Base-by-base conservation (phyloP, 2,329 filamentous ascomycete genomes). In the Fusarium luffae region DNA sequence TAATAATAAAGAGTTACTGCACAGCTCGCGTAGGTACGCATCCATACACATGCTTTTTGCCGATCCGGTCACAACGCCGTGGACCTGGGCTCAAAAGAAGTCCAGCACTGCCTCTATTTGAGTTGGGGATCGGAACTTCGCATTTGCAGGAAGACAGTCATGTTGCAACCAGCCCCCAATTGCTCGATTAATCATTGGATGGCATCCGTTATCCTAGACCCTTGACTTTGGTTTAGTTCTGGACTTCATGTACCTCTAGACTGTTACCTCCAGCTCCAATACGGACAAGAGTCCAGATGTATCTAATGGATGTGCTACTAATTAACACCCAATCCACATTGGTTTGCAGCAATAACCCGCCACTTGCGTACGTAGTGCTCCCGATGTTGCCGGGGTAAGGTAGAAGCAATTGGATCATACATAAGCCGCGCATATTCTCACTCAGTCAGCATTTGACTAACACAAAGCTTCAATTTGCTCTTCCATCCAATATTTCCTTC, bases 341-440 rank as follows among this genome's bases (percentile, higher is more conserved):
- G 44, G 52, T 47, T 44, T 30, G 32, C 34, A 47, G 25, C 19
- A 46, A 42, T 27, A 28, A 65, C 54, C 63, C 69, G 71, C 71
- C 71, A 74, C 66, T 58, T 69, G 66, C 71, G 59, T 70, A 67
- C 63, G 68, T 57, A 68, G 49, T 42, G 55, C 54, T 60, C 69
- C 69, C 69, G 69, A 71, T 58, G 57, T 58, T 69, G 65, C 65
- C 65, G 69, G 58, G 61, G 28, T 40, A 57, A n/a, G 11, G n/a
- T 34, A 48, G 37, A 47, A 40, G 47, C 37, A 34, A 32, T 42
- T 23, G 25, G 40, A 57, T 66, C 54, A 44, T 59, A 60, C 68
- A 68, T 66, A 69, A 69, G 44, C 56, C 30, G 55, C 54, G 30
- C 49, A 49, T 50, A 52, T 54, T 66, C 66, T 50, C 55, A 30